Conservation (phyloP, 306 rosid species). For the Glycine latifolia region DNA sequence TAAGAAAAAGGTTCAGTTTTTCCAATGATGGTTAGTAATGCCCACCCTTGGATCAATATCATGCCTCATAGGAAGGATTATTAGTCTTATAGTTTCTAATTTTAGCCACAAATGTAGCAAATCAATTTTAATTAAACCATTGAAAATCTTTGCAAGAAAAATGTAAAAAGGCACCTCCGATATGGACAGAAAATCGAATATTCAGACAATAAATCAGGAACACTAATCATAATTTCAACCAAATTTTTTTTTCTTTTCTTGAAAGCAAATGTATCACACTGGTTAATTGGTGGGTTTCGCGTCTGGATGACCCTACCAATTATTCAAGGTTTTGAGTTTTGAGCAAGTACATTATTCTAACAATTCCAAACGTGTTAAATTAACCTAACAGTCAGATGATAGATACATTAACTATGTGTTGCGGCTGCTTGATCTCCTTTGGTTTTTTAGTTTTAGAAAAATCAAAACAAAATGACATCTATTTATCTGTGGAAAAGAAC, state of each 20-base stretch:
- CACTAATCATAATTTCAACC: neutral
- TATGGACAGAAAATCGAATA: slow-evolving; percentile 27
- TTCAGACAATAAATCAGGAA: slow-evolving; percentile 23
- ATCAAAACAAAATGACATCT: slow-evolving; percentile 19
- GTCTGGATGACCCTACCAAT: slow-evolving; percentile 17
- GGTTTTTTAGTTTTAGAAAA: slow-evolving; percentile 38
- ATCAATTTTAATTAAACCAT: neutral
- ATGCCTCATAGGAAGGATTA: slow-evolving; percentile 40
- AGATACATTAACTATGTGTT: slow-evolving; percentile 21
- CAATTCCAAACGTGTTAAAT: slow-evolving; percentile 25
- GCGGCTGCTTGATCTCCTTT: slow-evolving; percentile 21
- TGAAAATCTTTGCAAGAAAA: slow-evolving; percentile 16
- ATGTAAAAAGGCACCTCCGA: slow-evolving; percentile 32
- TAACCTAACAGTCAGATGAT: slow-evolving; percentile 33
- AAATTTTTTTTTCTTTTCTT: slow-evolving; percentile 8
- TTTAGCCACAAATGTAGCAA: slow-evolving; percentile 29
- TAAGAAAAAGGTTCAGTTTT: slow-evolving; percentile 9
- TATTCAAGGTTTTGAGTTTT: slow-evolving; percentile 34
- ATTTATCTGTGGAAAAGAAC: slow-evolving; percentile 31
- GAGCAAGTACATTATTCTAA: neutral
- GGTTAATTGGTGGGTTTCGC: slow-evolving; percentile 24
- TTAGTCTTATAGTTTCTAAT: slow-evolving; percentile 39
- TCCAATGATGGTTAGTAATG: slow-evolving; percentile 23
- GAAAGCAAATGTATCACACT: slow-evolving; percentile 18
- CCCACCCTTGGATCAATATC: slow-evolving; percentile 28